These are phyloP conservation scores for Camellia oleifera DNA, from an alignment of 179 eudicot genomes.

Conservation along the genomic window DNA sequence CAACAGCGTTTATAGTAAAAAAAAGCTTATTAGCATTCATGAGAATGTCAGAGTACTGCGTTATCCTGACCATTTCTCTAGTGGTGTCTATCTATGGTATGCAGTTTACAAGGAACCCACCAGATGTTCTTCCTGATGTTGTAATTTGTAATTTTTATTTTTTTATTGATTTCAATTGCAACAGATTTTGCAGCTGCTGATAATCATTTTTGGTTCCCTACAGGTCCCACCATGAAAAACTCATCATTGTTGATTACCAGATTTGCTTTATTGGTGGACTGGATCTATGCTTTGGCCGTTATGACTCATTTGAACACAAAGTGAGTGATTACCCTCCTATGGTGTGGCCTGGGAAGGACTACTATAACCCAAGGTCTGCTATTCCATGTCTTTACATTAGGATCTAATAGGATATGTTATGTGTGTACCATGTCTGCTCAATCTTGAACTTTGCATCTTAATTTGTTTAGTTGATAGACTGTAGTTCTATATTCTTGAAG, in stretches of 20 bases:
- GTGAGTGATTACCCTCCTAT: conserved; percentile 72
- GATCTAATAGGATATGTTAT: neutral
- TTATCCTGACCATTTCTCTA: conserved; percentile 91
- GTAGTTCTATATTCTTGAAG: neutral
- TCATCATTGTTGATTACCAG: conserved; percentile 86
- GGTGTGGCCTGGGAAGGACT: conserved; percentile 96
- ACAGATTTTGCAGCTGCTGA: conserved; percentile 14
- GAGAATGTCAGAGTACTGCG: conserved; percentile 91
- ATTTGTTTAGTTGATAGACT: neutral
- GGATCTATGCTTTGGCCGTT: conserved; percentile 97
- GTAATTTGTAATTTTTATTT: neutral
- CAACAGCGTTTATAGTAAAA: conserved; percentile 89
- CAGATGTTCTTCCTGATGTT: conserved; percentile 3
- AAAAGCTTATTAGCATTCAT: conserved; percentile 79
- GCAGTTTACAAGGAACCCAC: conserved; percentile 13
- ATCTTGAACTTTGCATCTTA: neutral
- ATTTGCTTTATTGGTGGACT: conserved; percentile 95
- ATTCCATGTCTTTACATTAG: neutral
- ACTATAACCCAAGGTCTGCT: conserved; percentile 86
- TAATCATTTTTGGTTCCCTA: conserved; percentile 1
- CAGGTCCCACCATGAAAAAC: conserved; percentile 99
- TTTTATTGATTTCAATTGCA: neutral
- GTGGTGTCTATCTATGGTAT: conserved; percentile 69
- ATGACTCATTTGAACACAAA: conserved; percentile 75
- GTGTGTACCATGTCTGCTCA: neutral